Evolutionary conservation across 2,329 filamentous ascomycete genomes (phyloP), one percentile per base, ranked within the genome.

Genomic region (Ophiostoma triangulosporum): DNA sequence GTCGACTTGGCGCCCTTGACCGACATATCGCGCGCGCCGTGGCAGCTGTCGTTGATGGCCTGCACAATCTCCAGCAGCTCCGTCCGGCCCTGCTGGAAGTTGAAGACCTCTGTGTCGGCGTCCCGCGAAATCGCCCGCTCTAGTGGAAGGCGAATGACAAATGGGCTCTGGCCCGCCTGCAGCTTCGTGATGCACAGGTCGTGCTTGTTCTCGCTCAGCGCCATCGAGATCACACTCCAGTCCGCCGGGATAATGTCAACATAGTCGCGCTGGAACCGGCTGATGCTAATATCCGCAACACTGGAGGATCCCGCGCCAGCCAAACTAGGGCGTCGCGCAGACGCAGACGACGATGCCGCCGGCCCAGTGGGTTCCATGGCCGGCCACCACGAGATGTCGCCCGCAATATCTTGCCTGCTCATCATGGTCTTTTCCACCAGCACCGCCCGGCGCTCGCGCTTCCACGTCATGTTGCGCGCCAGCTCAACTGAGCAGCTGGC

Each of bases 141-240:
- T 24, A 98, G 77, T 0, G 93, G 93, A 22, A 98, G 73, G 6
- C 90, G 83, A 50, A 98, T 73, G 51, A 95, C 81, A 62, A 98
- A 94, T 0, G 93, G 93, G 26, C 78, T 81, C 50, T 85, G 78
- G 1, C 80, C 81, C 9, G 81, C 75, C 58, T 87, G 82, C 32
- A 95, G 80, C 61, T 88, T 88, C n/a, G 88, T 90, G 57, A 97
- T 83, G 60, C 87, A 89, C 4, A 98, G 77, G 63, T 97, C 93
- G 53, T 88, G 85, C 36, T 76, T 78, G 60, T 83, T 84, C 52
- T 95, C 86, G 62, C 86, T 93, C 15, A 98, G 69, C 0, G 86
- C 86, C 45, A 98, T 71, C 0, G 90, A 97, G 9, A 98, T 72
- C 1, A 90, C 85, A 48, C 82, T 88, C 93, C 93, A 98, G 6